Evolutionary conservation across 176 grass and related monocot genomes (phyloP).

Genomic region (Ensete glaucum): DNA sequence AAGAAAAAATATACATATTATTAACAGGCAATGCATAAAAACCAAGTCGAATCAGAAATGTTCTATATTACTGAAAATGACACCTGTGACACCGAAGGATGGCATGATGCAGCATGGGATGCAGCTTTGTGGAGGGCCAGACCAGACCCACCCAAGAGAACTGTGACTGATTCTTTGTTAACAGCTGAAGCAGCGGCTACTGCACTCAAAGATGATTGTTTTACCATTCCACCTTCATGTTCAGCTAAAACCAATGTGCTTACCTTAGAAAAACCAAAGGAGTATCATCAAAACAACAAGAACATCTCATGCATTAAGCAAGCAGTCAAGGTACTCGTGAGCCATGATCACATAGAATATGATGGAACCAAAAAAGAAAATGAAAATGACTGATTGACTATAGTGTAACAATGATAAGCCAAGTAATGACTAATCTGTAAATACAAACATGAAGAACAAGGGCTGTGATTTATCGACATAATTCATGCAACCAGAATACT

Average conservation of each 20-base stretch:
- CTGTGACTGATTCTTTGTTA: constrained; percentile 40
- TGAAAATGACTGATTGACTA: not conserved
- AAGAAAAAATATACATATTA: no score
- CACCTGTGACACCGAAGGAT: constrained; percentile 79
- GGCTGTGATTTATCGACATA: not conserved
- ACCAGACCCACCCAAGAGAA: constrained; percentile 73
- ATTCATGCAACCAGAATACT: not conserved
- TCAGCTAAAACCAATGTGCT: constrained; percentile 77
- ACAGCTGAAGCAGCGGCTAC: constrained; percentile 53
- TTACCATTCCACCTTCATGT: constrained; percentile 70
- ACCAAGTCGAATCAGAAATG: no score
- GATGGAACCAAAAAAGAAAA: not conserved
- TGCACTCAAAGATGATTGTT: constrained; percentile 74
- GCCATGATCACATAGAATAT: not conserved
- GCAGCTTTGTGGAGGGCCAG: constrained; percentile 50
- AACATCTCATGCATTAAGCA: not conserved
- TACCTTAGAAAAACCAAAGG: constrained; percentile 25
- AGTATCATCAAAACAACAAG: not conserved
- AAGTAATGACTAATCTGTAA: not conserved
- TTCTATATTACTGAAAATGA: not conserved
- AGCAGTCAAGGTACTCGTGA: not conserved
- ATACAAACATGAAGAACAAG: no score
- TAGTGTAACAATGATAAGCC: not conserved
- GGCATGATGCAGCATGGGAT: constrained; percentile 62
- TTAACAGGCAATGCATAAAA: no score